Base-by-base conservation (phyloP, 495 filamentous ascomycete genomes). In the Pyrenula aspistea region DNA sequence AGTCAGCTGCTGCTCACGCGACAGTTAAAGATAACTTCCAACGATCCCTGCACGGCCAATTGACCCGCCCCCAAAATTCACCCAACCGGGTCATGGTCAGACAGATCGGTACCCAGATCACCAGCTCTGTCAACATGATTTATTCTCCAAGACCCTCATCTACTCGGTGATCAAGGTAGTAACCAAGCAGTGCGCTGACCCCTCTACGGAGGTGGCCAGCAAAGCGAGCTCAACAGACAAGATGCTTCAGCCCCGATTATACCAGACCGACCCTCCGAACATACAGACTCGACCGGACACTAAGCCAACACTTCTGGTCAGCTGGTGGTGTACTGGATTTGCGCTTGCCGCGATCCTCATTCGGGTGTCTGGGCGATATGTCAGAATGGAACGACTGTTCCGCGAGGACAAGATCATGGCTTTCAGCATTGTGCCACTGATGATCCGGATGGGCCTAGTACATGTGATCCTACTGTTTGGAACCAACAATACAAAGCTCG, bases 281-380 rank as follows among this genome's bases (percentile, higher is more conserved):
- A 71, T 76, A 53, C 79, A 77, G 59, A 70, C 76, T 60, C 71
- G 64, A 52, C 25, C 63, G 10, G 64, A 83, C 24, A 78, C 88
- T 70, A 85, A 89, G 59, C 83, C 89, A 22, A 90, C 88, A 0
- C 77, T 98, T 48, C 75, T 96, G 55, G 89, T 93, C 63, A 91
- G 87, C 65, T 96, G 90, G 88, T 96, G 93, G 93, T 89, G 88
- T 57, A 94, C 90, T 8, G 73, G 73, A 4, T 93, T 94, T 65
- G 87, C 89, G 25, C 71, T 90, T 52, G 77, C 80, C 42, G 87
- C 96, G 59, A 95, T 98, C 58, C 57, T 89, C 19, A 74, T 89
- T 25, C 81, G 93, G 0, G 67, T 96, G 10, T 69, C 65, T 56
- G 91, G 93, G 22, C 84, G 93, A 47, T 92, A 89, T 65, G 73